Evolutionary conservation across 2,329 filamentous ascomycete genomes (phyloP), one percentile per base, ranked within the genome.

Genomic region (Sporothrix dimorphospora): DNA sequence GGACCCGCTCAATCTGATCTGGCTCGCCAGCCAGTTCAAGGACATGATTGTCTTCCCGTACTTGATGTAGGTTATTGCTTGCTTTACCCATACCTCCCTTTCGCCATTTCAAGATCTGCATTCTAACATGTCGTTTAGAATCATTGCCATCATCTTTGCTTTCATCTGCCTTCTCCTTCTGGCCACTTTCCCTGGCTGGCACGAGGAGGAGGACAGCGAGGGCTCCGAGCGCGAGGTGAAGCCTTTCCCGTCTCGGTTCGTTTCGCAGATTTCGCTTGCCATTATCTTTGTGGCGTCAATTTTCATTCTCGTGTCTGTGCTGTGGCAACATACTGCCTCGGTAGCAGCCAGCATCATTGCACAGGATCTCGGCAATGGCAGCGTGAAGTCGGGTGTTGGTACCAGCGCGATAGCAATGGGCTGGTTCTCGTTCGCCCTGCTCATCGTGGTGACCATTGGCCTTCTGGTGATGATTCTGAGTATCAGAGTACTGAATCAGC

Each of bases 41-140:
- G 94, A 98, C 81, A 95, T 94, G 83, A 96, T 99, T 80, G 95
- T 99, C 59, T 99, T 99, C 80, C 96, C 96, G 11, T 99, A 98
- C 79, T 85, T 99, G 24, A 91, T 99, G 92, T 96, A 82, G 85
- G 92, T 85, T 19, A 21, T 57, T 59, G 51, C 24, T 47, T 47
- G 14, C 4, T 47, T 3, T 16, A 19, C 6, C 19, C 42, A n/a
- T 6, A 47, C 3, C 42, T 47, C 42, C 12, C 16, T 2, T 16
- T 16, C 42, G 6, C 42, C 1, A 6, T 47, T 47, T 16, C 42
- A 47, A 16, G 1, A 47, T 47, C 11, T 12, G 19, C 14, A 0
- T 47, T 16, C 77, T 77, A 27, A 57, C 5, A 24, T 7, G 21
- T 38, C 8, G 1, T 4, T 1, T 76, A 96, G 93, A 75, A 99